phyloP scores from a whole-genome alignment of 768 basidiomycete species.

The Boletus tomentosulus region DNA sequence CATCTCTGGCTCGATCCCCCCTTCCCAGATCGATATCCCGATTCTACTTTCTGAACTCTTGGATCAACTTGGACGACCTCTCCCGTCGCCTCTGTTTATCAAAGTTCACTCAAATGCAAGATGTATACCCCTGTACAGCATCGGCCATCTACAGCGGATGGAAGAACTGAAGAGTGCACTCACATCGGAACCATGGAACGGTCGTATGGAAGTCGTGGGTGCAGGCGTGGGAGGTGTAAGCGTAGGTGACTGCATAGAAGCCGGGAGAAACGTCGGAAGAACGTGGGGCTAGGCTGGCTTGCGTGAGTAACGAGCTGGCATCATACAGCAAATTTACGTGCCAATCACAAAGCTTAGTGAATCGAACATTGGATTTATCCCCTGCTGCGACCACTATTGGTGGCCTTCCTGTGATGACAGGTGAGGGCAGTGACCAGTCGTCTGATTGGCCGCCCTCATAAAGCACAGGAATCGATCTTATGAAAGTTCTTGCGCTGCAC shows the following conservation, averaged over 20 bases:
- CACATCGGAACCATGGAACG: constrained; percentile 39
- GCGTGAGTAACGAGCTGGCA: constrained; percentile 12
- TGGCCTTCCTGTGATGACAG: constrained; percentile 9
- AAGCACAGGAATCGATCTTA: constrained; percentile 18
- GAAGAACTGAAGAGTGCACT: constrained; percentile 48
- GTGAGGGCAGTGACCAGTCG: neutral
- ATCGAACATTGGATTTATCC: constrained; percentile 2
- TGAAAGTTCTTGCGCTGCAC: constrained; percentile 10
- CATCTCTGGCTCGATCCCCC: constrained; percentile 7
- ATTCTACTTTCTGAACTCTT: constrained; percentile 33
- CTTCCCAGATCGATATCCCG: constrained; percentile 25
- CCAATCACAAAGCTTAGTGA: constrained; percentile 8
- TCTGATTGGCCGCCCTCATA: constrained; percentile 7
- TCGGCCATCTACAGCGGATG: constrained; percentile 73
- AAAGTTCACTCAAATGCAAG: constrained; percentile 49
- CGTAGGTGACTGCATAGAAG: constrained; percentile 79
- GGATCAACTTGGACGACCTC: constrained; percentile 39
- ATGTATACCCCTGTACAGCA: constrained; percentile 76
- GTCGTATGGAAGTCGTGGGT: constrained; percentile 64
- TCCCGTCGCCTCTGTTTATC: constrained; percentile 56
- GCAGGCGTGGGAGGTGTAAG: constrained; percentile 86
- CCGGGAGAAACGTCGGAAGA: constrained; percentile 55
- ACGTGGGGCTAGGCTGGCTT: constrained; percentile 32
- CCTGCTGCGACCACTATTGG: constrained; percentile 3
- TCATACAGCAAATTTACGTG: constrained; percentile 12